Percentiles rank a stretch among this genome's conserved stretches.
phyloP scores from a whole-genome alignment of 805 yeast genomes.

The Yarrowia yakushimensis region DNA sequence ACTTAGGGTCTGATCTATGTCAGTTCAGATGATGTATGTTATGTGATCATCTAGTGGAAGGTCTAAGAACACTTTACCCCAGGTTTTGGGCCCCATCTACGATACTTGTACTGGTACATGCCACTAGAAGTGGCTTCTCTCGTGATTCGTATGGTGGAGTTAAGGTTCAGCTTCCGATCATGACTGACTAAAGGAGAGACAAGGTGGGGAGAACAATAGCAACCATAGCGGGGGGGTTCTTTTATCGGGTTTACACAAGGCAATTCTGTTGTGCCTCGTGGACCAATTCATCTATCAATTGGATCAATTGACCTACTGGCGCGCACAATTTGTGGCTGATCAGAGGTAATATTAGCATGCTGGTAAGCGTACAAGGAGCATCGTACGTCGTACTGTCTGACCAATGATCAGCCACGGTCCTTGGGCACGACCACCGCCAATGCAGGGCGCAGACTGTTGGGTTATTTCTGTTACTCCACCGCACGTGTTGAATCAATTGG shows the following conservation, averaged over 20 bases:
- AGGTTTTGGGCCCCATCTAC: background rate
- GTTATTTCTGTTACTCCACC: background rate
- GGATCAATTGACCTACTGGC: background rate
- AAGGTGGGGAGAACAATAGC: constrained; percentile 1
- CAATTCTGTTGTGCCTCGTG: background rate
- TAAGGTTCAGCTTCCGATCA: background rate
- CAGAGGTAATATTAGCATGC: no score
- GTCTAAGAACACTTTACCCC: background rate
- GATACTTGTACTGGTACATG: no score
- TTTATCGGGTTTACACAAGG: background rate
- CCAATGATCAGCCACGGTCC: background rate
- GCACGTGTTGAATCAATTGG: constrained; percentile 23
- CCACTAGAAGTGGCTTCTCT: no score
- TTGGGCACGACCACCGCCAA: background rate
- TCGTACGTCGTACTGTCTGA: background rate
- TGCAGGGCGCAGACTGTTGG: background rate
- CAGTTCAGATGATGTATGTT: background rate
- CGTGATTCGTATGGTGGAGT: constrained; percentile 9
- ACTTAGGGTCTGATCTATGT: no score
- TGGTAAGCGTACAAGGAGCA: no score
- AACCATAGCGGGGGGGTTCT: background rate
- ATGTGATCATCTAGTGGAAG: background rate
- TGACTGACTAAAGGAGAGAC: background rate
- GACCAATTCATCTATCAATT: no score
- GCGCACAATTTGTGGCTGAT: no score